phyloP scores from a whole-genome alignment of 2,329 filamentous ascomycete species.

The Ceratocystiopsis brevicomis region DNA sequence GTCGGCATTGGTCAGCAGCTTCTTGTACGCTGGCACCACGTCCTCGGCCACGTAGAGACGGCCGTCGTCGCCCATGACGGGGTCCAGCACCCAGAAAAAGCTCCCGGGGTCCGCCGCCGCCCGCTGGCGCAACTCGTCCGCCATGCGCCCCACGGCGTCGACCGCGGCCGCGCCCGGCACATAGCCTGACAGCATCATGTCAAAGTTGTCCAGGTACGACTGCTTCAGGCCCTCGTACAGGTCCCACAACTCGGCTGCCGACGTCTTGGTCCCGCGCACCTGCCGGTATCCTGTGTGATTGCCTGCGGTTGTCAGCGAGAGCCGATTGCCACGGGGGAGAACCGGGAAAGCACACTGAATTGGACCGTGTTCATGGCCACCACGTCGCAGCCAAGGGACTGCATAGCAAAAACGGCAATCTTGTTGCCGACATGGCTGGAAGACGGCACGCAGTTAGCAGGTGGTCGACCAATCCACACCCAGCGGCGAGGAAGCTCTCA shows the following conservation, averaged over 20 bases:
- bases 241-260: slow-evolving; percentile 64
- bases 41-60: slow-evolving; percentile 79
- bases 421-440: slow-evolving; percentile 90
- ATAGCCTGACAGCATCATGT: slow-evolving; percentile 89
- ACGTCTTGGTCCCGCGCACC: slow-evolving; percentile 66
- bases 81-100: slow-evolving; percentile 96
- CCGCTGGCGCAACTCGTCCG: slow-evolving; percentile 54
- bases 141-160: slow-evolving; percentile 68
- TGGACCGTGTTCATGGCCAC: slow-evolving; percentile 90
- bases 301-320: slow-evolving; percentile 29
- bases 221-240: slow-evolving; percentile 72
- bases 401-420: slow-evolving; percentile 88
- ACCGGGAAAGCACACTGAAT: slow-evolving; percentile 50
- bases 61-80: slow-evolving; percentile 95
- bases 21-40: slow-evolving; percentile 79
- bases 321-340: background rate
- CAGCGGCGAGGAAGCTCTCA: slow-evolving; percentile 17
- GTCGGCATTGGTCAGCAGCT: slow-evolving; percentile 62
- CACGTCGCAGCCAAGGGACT: slow-evolving; percentile 83
- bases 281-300: slow-evolving; percentile 90
- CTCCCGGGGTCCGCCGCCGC: slow-evolving; percentile 45
- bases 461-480: too few relatives aligned
- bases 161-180: slow-evolving; percentile 75
- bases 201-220: slow-evolving; percentile 72
- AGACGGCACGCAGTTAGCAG: background rate